Base-by-base conservation (phyloP, 805 yeast species). In the Candida parachauliodes region DNA sequence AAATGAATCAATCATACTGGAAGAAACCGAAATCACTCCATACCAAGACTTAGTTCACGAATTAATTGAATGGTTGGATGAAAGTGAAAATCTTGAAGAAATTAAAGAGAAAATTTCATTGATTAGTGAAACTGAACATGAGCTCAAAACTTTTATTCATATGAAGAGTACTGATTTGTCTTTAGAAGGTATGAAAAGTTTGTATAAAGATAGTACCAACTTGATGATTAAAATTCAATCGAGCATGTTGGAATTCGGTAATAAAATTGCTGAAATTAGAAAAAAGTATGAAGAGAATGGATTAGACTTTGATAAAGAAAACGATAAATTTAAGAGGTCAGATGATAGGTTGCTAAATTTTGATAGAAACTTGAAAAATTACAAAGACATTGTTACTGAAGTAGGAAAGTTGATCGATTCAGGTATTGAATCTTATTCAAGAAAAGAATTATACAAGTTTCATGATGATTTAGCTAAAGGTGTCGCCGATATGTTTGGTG, bases 51-150 rank as follows among this genome's bases (percentile, higher is more conserved):
- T 63, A 5, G 74, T 82, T 4, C 40, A 64, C 11, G 79, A 76
- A 8, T 60, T 68, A 18, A 60, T 84, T 32, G 91, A 83, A 42
- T 87, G 95, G 95, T 62, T 88, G 26, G 95, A 87, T 34, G 83
- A 75, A 37, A 66, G 62, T 16, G 74, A 84, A 1, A 45, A 57
- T 3, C 11, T 53, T 15, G 51, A 52, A 3, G 62, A 57, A 5
- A 43, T 66, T 9, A 37, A 50, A 30, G 50, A 39, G 8, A 66
- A 60, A 44, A 36, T 51, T 15, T 37, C 44, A n/a, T 48, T 46
- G 19, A 34, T 66, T 5, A 24, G 41, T 0, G 43, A 39, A 2
- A 47, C 51, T 31, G 52, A 47, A 40, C 26, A 38, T 2, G 46
- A 47, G 19, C 45, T 65, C 35, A 64, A 67, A 24, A 52, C 60